Percentiles rank a stretch among this genome's conserved stretches.
These are phyloP conservation scores for Aquilaria yunnanensis DNA, from an alignment of 345 rosid species.

Conservation along the genomic window DNA sequence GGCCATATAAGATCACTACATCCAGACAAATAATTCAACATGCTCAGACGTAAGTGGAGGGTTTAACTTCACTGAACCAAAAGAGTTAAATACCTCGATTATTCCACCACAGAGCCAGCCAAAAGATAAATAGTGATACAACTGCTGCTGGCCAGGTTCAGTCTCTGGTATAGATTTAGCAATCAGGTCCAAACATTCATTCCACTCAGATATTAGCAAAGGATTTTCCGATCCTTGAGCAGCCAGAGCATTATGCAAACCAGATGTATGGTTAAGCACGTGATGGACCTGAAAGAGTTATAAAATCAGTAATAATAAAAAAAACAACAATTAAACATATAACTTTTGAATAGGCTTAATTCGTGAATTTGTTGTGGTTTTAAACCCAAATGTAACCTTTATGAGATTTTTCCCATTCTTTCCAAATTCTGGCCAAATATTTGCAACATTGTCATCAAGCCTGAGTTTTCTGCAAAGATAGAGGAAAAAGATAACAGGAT, in stretches of 20 bases:
- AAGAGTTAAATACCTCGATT: conserved; percentile 53
- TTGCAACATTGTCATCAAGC: conserved; percentile 67
- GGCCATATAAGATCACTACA: too few species aligned
- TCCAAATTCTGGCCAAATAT: conserved; percentile 82
- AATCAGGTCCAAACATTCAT: conserved; percentile 68
- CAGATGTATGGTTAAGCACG: conserved; percentile 95
- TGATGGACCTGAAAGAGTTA: conserved; percentile 63
- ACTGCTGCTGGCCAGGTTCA: conserved; percentile 73
- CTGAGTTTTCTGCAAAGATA: conserved; percentile 64
- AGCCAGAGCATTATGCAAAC: conserved; percentile 75
- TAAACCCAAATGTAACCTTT: conserved; percentile 44
- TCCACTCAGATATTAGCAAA: conserved; percentile 65
- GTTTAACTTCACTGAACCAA: too few species aligned
- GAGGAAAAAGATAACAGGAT: too few species aligned
- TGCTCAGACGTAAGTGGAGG: too few species aligned
- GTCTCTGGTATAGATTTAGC: conserved; percentile 65
- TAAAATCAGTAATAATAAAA: conserved; percentile 2
- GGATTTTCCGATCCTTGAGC: conserved; percentile 52
- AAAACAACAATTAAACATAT: conserved; percentile 1
- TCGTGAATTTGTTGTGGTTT: conserved; percentile 2
- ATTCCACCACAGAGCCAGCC: conserved; percentile 98
- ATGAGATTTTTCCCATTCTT: conserved; percentile 64
- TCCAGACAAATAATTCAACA: too few species aligned
- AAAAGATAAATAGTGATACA: conserved; percentile 76
- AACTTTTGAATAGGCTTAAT: conserved; percentile 10